Evolutionary conservation across 192 early-diverging fungal genomes (phyloP), one percentile per base, ranked within the genome.

Genomic region (Spizellomyces punctatus): DNA sequence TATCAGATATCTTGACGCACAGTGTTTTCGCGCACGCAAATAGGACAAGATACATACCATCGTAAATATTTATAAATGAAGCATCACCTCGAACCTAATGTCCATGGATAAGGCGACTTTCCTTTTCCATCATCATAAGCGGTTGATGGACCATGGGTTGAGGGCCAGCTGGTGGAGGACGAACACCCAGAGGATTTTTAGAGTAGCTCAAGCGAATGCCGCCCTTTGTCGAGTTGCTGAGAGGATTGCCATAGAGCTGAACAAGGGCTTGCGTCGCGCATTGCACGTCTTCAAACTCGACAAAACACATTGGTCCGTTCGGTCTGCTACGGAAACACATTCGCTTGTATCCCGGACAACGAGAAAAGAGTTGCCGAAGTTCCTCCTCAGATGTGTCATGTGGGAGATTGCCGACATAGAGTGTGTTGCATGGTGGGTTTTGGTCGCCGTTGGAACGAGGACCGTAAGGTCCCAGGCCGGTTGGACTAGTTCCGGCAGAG

Each of bases 251-350:
- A 66, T 95, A 91, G 5, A 96, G 84, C 57, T 96, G 91, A 58
- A 80, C 85, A 79, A 97, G 85, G 14, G 94, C 94, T 55, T 92
- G 90, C 19, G 94, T 95, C 14, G 96, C 96, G 78, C 84, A 95
- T 41, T 87, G 81, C 36, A 99, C 92, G 81, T 91, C 92, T 62
- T 97, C 96, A 90, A 99, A 99, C 86, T 99, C 96, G 45, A 99
- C 95, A 92, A 99, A 99, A 80, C 96, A 97, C 92, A 99, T 97
- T 12, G 95, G 96, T 0, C 96, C 96, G 73, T 95, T 95, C 44
- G 92, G 87, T 71, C 96, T 92, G 47, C 84, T 85, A 46, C 91
- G 86, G 86, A 92, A 97, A 59, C 88, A 92, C 82, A 99, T 85
- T 22, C 96, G 89, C 66, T 92, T 92, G 89, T 92, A 99, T 2